phyloP scores from a whole-genome alignment of 345 rosid genomes.

The Balakata baccata region DNA sequence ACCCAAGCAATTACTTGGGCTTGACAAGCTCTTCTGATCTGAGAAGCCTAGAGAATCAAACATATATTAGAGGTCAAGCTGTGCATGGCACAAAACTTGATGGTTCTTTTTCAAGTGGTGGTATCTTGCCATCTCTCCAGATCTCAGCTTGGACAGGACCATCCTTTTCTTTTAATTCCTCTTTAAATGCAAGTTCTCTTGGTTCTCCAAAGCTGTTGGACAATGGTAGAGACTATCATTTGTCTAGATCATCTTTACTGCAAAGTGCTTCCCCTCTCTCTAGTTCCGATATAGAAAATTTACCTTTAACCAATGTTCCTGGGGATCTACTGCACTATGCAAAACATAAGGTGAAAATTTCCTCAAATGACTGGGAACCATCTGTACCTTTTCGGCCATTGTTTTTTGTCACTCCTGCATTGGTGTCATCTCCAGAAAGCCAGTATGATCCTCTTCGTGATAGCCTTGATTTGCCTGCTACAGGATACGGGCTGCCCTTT shows the following conservation, averaged over 20 bases:
- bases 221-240: slow-evolving; percentile 23
- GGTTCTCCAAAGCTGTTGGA: slow-evolving; percentile 34
- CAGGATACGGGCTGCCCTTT: slow-evolving; percentile 33
- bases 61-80: slow-evolving; percentile 10
- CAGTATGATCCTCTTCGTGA: slow-evolving; percentile 63
- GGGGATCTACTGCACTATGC: slow-evolving; percentile 23
- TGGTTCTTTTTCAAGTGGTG: slow-evolving; percentile 17
- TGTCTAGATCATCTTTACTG: slow-evolving; percentile 31
- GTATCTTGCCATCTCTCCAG: slow-evolving; percentile 18
- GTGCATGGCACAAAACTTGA: slow-evolving; percentile 17
- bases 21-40: slow-evolving; percentile 27
- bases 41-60: slow-evolving; percentile 23
- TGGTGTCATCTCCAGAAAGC: slow-evolving; percentile 47
- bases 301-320: slow-evolving; percentile 17
- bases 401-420: slow-evolving; percentile 44
- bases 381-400: slow-evolving; percentile 82
- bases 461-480: slow-evolving; percentile 42
- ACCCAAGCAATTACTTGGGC: slow-evolving; percentile 27
- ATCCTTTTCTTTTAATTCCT: slow-evolving; percentile 26
- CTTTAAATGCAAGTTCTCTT: slow-evolving; percentile 34
- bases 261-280: slow-evolving; percentile 41
- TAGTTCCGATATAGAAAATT: slow-evolving; percentile 36
- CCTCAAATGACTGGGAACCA: slow-evolving; percentile 79
- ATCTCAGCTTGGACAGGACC: slow-evolving; percentile 40
- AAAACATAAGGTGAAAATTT: slow-evolving; percentile 36